Evolutionary conservation across 2,329 filamentous ascomycete genomes (phyloP).

Genomic region (Metarhizium brunneum): DNA sequence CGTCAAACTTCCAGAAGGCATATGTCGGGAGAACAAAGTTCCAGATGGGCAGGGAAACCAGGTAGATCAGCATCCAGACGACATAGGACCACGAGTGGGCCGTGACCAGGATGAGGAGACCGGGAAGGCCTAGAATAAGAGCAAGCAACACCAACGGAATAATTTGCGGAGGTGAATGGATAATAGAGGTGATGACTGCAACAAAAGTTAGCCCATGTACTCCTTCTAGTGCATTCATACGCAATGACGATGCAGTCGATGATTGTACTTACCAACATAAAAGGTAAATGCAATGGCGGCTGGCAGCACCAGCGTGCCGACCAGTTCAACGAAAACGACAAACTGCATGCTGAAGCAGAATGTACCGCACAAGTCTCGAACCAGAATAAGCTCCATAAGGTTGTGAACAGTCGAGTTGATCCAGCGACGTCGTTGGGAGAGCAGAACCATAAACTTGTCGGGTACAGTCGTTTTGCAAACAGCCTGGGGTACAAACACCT

Average conservation of each 20-base stretch:
- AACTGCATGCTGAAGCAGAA: slow-evolving; percentile 99
- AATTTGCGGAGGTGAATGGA: slow-evolving; percentile 65
- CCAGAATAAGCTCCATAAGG: slow-evolving; percentile 91
- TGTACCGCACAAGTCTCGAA: slow-evolving; percentile 91
- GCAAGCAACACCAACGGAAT: slow-evolving; percentile 85
- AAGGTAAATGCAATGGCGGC: slow-evolving; percentile 96
- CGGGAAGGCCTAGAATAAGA: slow-evolving; percentile 88
- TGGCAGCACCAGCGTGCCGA: slow-evolving; percentile 88
- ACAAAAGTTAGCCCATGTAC: not conserved
- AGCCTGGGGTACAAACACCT: slow-evolving; percentile 95
- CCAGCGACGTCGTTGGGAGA: slow-evolving; percentile 94
- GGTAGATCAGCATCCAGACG: slow-evolving; percentile 94
- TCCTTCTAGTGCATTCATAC: slow-evolving; percentile 1
- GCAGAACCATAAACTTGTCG: slow-evolving; percentile 80
- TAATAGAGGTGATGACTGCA: slow-evolving; percentile 76
- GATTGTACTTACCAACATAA: slow-evolving; percentile 68
- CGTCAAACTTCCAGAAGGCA: slow-evolving; percentile 99
- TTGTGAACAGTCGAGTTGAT: slow-evolving; percentile 99
- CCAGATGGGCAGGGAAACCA: slow-evolving; percentile 89
- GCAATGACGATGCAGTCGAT: not conserved
- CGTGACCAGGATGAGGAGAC: slow-evolving; percentile 82
- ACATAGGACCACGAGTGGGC: slow-evolving; percentile 91
- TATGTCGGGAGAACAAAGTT: slow-evolving; percentile 93
- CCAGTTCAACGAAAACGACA: slow-evolving; percentile 87
- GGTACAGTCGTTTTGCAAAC: slow-evolving; percentile 98